phyloP scores from a whole-genome alignment of 2,329 filamentous ascomycete species.

The Pleurostoma richardsiae region DNA sequence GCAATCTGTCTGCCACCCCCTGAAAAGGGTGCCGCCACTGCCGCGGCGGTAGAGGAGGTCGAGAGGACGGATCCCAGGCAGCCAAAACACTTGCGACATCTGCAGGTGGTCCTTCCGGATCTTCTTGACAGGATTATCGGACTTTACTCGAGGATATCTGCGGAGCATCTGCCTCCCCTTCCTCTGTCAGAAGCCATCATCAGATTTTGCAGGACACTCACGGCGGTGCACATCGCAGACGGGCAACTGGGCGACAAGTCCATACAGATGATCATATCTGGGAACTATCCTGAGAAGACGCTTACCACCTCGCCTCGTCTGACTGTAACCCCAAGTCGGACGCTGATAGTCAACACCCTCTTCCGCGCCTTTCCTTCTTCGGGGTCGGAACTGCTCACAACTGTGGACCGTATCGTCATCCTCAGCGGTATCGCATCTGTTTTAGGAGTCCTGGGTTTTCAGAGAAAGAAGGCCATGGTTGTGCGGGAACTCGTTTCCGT shows the following conservation, averaged over 20 bases:
- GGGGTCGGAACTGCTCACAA: conserved; percentile 61
- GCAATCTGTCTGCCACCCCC: conserved; percentile 46
- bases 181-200: conserved; percentile 70
- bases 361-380: conserved; percentile 68
- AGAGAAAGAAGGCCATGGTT: conserved; percentile 87
- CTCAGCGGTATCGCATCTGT: conserved; percentile 83
- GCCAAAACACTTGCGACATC: conserved; percentile 46
- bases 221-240: conserved; percentile 59
- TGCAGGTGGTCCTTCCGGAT: conserved; percentile 63
- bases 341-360: conserved; percentile 59
- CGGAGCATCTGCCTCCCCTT: conserved; percentile 66
- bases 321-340: conserved; percentile 50
- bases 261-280: conserved; percentile 61
- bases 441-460: conserved; percentile 71
- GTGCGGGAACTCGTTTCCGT: conserved; percentile 80
- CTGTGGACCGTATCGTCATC: conserved; percentile 72
- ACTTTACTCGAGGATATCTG: conserved; percentile 65
- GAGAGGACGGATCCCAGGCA: conserved; percentile 38
- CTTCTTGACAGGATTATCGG: conserved; percentile 69
- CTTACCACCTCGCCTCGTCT: conserved; percentile 51
- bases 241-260: conserved; percentile 58
- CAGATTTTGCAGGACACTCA: conserved; percentile 65
- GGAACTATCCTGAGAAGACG: conserved; percentile 46
- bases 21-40: conserved; percentile 33
- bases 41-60: conserved; percentile 27